Evolutionary conservation across 495 filamentous ascomycete genomes (phyloP).

Genomic region (Tetracladium setigerum): DNA sequence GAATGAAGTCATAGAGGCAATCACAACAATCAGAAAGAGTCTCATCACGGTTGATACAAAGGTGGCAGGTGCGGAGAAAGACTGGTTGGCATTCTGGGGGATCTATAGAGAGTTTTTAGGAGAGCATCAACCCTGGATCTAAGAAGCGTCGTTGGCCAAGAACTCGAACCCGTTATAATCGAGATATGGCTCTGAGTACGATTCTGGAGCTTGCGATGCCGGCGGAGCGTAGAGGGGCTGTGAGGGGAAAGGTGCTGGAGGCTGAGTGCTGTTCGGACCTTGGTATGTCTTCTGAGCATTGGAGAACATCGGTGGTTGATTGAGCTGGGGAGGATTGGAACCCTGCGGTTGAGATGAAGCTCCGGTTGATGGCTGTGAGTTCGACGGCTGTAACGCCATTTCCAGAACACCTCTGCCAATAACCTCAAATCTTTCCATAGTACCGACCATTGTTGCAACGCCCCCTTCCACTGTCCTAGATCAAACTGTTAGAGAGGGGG

Average conservation of each 20-base stretch:
- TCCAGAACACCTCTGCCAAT: constrained; percentile 4
- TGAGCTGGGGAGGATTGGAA: background rate
- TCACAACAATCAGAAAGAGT: constrained; percentile 3
- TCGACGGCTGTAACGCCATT: constrained; percentile 1
- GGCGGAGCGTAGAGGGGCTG: background rate
- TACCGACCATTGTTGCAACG: background rate
- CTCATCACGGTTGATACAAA: constrained; percentile 6
- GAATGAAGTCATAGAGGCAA: background rate
- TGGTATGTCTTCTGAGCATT: background rate
- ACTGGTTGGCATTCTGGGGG: constrained; percentile 8
- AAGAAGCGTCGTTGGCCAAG: constrained; percentile 2
- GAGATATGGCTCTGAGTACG: constrained; percentile 1
- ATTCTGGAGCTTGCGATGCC: background rate
- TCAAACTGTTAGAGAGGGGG: background rate
- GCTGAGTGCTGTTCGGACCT: background rate
- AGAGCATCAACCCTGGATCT: constrained; percentile 3
- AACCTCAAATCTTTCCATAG: constrained; percentile 7
- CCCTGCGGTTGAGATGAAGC: constrained; percentile 1
- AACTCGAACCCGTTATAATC: constrained; percentile 6
- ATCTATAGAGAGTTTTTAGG: constrained; percentile 11
- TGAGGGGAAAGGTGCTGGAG: background rate
- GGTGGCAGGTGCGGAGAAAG: constrained; percentile 9
- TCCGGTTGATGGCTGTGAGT: background rate
- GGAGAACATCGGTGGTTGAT: background rate
- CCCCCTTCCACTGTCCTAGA: constrained; percentile 2